A percentile compares a stretch with the other conserved stretches of the same genome.
Conservation (phyloP, 2,329 filamentous ascomycete genomes). For the Aspergillus ibericus region DNA sequence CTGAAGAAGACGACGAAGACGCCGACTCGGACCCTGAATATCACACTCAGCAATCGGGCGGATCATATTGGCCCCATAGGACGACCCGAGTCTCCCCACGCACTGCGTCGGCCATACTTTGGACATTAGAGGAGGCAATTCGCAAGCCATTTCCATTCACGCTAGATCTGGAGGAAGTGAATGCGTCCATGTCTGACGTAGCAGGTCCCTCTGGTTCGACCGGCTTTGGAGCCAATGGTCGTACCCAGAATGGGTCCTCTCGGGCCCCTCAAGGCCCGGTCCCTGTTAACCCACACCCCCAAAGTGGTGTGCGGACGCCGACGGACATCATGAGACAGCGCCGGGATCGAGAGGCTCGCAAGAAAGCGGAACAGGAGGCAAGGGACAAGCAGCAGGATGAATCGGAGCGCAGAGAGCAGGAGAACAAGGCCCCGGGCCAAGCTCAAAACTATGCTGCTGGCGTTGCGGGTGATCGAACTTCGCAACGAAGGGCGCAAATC, state of each 20-base stretch:
- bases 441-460: constrained; percentile 47
- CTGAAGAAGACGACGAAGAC: constrained; percentile 29
- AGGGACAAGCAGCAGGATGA: constrained; percentile 55
- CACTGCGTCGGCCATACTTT: constrained; percentile 87
- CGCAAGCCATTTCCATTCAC: constrained; percentile 81
- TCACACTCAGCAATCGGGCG: constrained; percentile 29
- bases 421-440: constrained; percentile 30
- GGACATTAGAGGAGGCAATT: constrained; percentile 85
- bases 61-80: constrained; percentile 55
- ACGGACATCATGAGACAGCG: constrained; percentile 90
- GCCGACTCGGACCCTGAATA: constrained; percentile 33
- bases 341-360: constrained; percentile 70
- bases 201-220: constrained; percentile 56
- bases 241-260: constrained; percentile 58
- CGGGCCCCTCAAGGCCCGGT: constrained; percentile 54
- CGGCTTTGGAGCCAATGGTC: constrained; percentile 52
- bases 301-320: constrained; percentile 72
- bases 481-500: constrained; percentile 19
- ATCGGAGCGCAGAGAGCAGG: constrained; percentile 47
- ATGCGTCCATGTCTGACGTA: constrained; percentile 88
- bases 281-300: constrained; percentile 51
- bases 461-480: constrained; percentile 34
- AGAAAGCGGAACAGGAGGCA: constrained; percentile 67
- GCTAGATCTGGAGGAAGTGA: constrained; percentile 79
- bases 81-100: constrained; percentile 70